Percentiles rank a stretch among this genome's conserved stretches.
Evolutionary conservation across 768 basidiomycete species (phyloP).

Genomic region (Crassisporium funariophilum): DNA sequence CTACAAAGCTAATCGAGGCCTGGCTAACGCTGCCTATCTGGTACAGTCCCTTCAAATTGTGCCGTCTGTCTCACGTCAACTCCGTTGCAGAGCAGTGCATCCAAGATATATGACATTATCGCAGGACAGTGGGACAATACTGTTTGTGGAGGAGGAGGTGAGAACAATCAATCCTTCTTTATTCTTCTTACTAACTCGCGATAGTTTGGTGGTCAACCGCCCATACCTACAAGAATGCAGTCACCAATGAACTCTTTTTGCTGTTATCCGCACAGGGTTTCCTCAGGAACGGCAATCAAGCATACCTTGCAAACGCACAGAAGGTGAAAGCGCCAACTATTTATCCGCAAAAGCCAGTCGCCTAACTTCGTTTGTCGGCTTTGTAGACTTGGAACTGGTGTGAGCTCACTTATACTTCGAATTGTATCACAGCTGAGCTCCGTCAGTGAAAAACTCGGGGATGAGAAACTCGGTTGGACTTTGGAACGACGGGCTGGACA

Average conservation of each 20-base stretch:
- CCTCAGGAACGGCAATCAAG: constrained; percentile 35
- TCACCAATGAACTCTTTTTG: constrained; percentile 62
- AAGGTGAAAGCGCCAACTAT: constrained; percentile 39
- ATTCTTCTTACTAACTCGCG: background rate
- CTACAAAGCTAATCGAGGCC: constrained; percentile 45
- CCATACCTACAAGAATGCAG: constrained; percentile 60
- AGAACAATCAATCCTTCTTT: constrained; percentile 5
- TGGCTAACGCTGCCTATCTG: constrained; percentile 30
- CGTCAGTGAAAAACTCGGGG: constrained; percentile 46
- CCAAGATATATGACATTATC: constrained; percentile 52
- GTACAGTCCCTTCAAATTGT: constrained; percentile 13
- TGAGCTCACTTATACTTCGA: too few relatives aligned
- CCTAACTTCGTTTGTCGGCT: background rate
- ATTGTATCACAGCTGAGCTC: too few relatives aligned
- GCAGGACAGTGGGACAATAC: constrained; percentile 50
- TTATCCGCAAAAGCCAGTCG: too few relatives aligned
- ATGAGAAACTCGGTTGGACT: constrained; percentile 49
- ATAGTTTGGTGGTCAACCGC: constrained; percentile 60
- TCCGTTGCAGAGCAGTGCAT: constrained; percentile 44
- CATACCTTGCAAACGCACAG: constrained; percentile 51
- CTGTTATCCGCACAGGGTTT: constrained; percentile 51
- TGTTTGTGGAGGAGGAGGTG: constrained; percentile 57
- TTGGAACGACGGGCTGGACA: constrained; percentile 47
- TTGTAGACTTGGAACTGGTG: constrained; percentile 39
- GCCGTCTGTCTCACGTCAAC: background rate